Base-by-base conservation (phyloP, 2,329 filamentous ascomycete genomes). In the Cordyceps fumosorosea region DNA sequence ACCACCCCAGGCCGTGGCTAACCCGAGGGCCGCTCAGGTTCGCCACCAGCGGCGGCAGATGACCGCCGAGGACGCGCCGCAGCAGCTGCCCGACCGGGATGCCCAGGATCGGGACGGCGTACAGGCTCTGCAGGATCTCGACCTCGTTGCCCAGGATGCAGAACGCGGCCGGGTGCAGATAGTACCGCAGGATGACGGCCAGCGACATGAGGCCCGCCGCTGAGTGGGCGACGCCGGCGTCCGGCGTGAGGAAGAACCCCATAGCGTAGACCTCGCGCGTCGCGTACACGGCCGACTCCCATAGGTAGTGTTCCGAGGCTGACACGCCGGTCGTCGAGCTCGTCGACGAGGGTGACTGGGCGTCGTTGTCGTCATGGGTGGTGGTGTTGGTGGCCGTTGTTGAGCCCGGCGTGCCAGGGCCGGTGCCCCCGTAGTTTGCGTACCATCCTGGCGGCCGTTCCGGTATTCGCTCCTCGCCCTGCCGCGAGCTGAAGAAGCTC, bases 211-310 rank as follows among this genome's bases (percentile, higher is more conserved):
- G 53, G 12, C 60, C 60, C 5, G 60, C 53, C 8, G 60, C 53
- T 6, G 45, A 55, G 45, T 62, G 60, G 3, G 54, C 53, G 14
- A 62, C 37, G 45, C 60, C 60, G 2, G 60, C 60, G 26, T 62
- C 60, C 18, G 53, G 53, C 5, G 24, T 34, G 26, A 62, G 57
- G 52, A 62, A 56, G 53, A 62, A 62, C 37, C 44, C 34, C 47
- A 62, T 52, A 24, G 60, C 45, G 37, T 62, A 52, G 24, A 56
- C 60, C 16, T 45, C 40, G 11, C 54, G 44, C 37, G 60, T 55
- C n/a, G 60, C 60, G 32, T 56, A 57, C 12, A 52, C 48, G 45
- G 60, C 60, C 44, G 60, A 62, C 53, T 62, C 54, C 53, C 60
- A 56, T 5, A 62, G n/a, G 24, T 62, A 62, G 54, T 56, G 53